These are phyloP conservation scores for Microthlaspi erraticum DNA, from an alignment of 345 rosid species.

Conservation along the genomic window DNA sequence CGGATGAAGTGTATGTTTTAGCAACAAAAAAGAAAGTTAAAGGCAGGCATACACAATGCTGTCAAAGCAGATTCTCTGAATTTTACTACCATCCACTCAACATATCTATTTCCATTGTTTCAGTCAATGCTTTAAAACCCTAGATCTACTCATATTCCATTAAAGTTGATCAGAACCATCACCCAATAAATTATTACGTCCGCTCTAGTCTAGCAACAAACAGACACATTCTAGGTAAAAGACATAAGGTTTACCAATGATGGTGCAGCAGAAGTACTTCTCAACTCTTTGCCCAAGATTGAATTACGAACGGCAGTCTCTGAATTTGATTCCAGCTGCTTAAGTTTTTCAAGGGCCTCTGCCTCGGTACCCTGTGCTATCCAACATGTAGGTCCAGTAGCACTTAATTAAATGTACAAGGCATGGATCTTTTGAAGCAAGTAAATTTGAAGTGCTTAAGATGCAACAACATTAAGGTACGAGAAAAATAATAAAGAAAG, in stretches of 20 bases:
- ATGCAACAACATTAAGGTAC: slow-evolving; percentile 4
- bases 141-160: slow-evolving; percentile 23
- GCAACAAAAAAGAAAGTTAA: background rate
- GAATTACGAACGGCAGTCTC: slow-evolving; percentile 59
- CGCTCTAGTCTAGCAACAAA: slow-evolving; percentile 27
- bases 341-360: slow-evolving; percentile 73
- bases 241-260: slow-evolving; percentile 61
- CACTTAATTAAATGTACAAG: slow-evolving; percentile 34
- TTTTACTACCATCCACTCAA: slow-evolving; percentile 17
- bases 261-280: slow-evolving; percentile 52
- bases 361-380: slow-evolving; percentile 75
- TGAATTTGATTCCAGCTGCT: slow-evolving; percentile 66
- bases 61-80: slow-evolving; percentile 24
- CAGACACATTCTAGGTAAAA: slow-evolving; percentile 13
- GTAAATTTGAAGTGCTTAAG: slow-evolving; percentile 25
- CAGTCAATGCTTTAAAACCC: slow-evolving; percentile 5
- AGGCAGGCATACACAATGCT: slow-evolving; percentile 21
- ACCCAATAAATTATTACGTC: background rate
- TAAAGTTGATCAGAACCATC: slow-evolving; percentile 24
- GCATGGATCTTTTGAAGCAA: slow-evolving; percentile 24
- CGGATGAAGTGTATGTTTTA: background rate
- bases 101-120: slow-evolving; percentile 18
- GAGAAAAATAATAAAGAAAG: slow-evolving; percentile 8
- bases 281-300: slow-evolving; percentile 55
- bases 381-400: slow-evolving; percentile 39